phyloP scores from a whole-genome alignment of 306 rosid species.

The Rosa lucieae region DNA sequence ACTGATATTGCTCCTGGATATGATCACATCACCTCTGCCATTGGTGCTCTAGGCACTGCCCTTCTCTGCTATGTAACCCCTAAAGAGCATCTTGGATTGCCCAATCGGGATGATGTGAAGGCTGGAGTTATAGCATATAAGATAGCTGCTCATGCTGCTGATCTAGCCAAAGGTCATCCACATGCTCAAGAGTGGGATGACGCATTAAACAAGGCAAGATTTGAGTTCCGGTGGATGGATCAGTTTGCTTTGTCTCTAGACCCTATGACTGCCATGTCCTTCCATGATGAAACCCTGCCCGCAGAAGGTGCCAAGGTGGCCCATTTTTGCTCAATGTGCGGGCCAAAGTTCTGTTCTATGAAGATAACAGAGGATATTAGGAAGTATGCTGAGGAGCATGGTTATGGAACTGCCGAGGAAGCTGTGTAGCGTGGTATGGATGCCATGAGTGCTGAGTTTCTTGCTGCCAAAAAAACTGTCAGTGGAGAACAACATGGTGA shows the following conservation, averaged over 20 bases:
- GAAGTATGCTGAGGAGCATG: constrained; percentile 95
- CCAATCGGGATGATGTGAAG: constrained; percentile 94
- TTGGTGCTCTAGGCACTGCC: no score
- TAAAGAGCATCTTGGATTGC: constrained; percentile 95
- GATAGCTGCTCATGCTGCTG: constrained; percentile 99
- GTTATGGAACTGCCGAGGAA: constrained; percentile 89
- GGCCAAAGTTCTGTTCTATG: constrained; percentile 99
- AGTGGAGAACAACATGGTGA: constrained; percentile 99
- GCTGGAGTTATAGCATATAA: constrained; percentile 96
- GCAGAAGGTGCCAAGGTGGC: constrained; percentile 98
- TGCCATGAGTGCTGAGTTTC: constrained; percentile 97
- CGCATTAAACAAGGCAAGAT: constrained; percentile 91
- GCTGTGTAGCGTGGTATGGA: constrained; percentile 89
- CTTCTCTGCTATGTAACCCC: constrained; percentile 98
- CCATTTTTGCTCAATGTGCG: constrained; percentile 99
- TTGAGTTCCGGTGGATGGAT: constrained; percentile 97
- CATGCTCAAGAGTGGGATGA: constrained; percentile 96
- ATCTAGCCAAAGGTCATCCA: constrained; percentile 89
- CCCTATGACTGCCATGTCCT: constrained; percentile 99
- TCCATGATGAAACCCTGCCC: constrained; percentile 95
- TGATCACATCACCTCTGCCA: no score
- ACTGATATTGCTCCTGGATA: no score
- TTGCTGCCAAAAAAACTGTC: constrained; percentile 80
- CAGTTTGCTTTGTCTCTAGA: constrained; percentile 96
- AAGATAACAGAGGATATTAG: constrained; percentile 98